phyloP scores from a whole-genome alignment of 164 flowering plant genomes.

The Tinospora cordifolia region DNA sequence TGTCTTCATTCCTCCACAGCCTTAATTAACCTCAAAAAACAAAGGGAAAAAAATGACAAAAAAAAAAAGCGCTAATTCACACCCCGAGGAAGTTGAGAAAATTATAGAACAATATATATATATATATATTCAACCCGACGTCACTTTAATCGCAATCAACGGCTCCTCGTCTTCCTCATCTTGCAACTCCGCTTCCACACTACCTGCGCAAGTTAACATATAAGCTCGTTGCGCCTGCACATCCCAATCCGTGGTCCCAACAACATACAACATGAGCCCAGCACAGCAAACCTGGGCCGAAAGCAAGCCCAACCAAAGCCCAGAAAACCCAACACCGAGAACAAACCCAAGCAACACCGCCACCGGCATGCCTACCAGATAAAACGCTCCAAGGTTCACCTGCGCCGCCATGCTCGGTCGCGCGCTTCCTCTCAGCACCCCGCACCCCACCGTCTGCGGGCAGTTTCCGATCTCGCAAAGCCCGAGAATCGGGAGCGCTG shows the following conservation, averaged over 20 bases:
- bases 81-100: too few relatives aligned
- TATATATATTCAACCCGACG: too few relatives aligned
- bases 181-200: too few relatives aligned
- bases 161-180: too few relatives aligned
- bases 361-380: slow-evolving; percentile 55
- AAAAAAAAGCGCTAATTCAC: too few relatives aligned
- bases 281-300: slow-evolving; percentile 25
- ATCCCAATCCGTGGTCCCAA: slow-evolving; percentile 24
- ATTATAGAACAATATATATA: too few relatives aligned
- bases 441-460: slow-evolving; percentile 64
- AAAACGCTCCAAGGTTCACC: slow-evolving; percentile 54
- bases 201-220: too few relatives aligned
- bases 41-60: too few relatives aligned
- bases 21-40: too few relatives aligned
- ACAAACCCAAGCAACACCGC: slow-evolving; percentile 27
- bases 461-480: slow-evolving; percentile 65
- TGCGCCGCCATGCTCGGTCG: slow-evolving; percentile 44
- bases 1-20: too few relatives aligned
- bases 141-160: too few relatives aligned
- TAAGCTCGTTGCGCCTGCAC: too few relatives aligned
- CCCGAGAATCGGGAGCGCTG: slow-evolving; percentile 51
- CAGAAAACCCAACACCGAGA: slow-evolving; percentile 18
- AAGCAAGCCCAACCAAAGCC: slow-evolving; percentile 28
- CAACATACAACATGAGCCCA: slow-evolving; percentile 15
- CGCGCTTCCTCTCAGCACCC: slow-evolving; percentile 61